Base-by-base conservation (phyloP, 495 filamentous ascomycete genomes). In the Aspergillus steynii region DNA sequence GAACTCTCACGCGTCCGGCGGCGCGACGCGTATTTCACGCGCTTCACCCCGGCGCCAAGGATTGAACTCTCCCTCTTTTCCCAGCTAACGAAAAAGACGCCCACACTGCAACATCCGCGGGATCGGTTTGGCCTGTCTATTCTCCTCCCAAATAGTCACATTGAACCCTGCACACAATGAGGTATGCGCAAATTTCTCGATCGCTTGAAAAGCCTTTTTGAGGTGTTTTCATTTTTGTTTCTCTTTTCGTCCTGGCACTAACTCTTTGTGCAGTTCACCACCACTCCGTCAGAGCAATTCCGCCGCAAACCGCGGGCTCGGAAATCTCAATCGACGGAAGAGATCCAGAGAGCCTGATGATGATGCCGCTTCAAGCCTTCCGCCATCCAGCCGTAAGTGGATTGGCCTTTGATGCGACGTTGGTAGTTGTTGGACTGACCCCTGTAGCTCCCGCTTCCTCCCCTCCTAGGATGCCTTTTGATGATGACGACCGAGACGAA, bases 211-310 rank as follows among this genome's bases (percentile, higher is more conserved):
- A 14, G 8, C 29, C 28, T 29, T 10, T 29, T 29, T 14, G 20
- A n/a, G 26, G 51, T 7, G 25, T 31, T 26, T n/a, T 46, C 56
- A 50, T 57, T 56, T 47, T 37, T 31, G 9, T 28, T 32, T 25
- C n/a, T 60, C 20, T 55, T 60, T 61, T 50, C 51, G 29, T 58
- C 61, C 49, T 25, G 26, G 29, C 58, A 48, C 53, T 69, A 71
- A 68, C 32, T 50, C 37, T 61, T 57, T 5, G 52, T 25, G 5
- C 65, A 87, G 91, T 82, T 93, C 91, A 73, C 93, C 91, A 73
- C 93, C 93, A 70, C 85, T 96, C 56, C 89, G 89, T 74, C 83
- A 87, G 57, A 92, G 86, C 76, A 89, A 90, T 82, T 87, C 90
- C 61, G 91, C 93, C 66, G 93, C 89, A 67, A 97, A 97, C 74